Evolutionary conservation across 208 protist genomes (phyloP), one percentile per base, ranked within the genome.

Genomic region (Acanthamoeba quina): DNA sequence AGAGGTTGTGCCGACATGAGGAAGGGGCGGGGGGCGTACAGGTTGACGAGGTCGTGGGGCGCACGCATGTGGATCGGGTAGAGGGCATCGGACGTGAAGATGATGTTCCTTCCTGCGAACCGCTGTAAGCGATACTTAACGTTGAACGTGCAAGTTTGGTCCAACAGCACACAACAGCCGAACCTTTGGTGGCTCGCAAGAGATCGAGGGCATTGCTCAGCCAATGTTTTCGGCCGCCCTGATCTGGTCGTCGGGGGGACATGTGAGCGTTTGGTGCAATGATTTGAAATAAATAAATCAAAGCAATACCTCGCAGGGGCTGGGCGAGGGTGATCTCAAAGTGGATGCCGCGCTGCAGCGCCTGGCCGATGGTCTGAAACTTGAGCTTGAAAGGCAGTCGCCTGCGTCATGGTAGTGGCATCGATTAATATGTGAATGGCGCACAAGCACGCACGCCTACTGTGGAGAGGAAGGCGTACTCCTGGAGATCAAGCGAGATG

Each of bases 351-450:
- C 83, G 52, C 58, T 64, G 37, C 52, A 90, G 26, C 19, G 83
- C 83, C 83, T 86, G 78, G 15, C 78, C 52, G 3, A 62, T 34
- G 26, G 52, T 86, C 49, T 19, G 47, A n/a, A 86, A 64, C 34
- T 86, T 86, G 52, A 86, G 78, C 49, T 86, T 86, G 49, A 62
- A 86, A 9, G 78, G 78, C 49, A 86, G 78, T 17, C 78, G 78
- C 19, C 58, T 60, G 76, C 13, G 31, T 24, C 24, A 80, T 15
- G 70, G 17, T 29, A 15, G 13, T 85, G n/a, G 2, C 11, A 2
- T 26, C 11, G 11, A 3, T 29, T 44, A 34, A 7, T 7, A 34
- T n/a, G 5, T 78, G 24, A 41, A 78, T 41, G 21, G 26, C 52
- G 6, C 52, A 21, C 49, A 0, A 19, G 52, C 49, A 54, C 15